Percentiles rank a stretch among this genome's conserved stretches.
These are phyloP conservation scores for Tuber melanosporum DNA, from an alignment of 495 filamentous ascomycete genomes.

Conservation along the genomic window DNA sequence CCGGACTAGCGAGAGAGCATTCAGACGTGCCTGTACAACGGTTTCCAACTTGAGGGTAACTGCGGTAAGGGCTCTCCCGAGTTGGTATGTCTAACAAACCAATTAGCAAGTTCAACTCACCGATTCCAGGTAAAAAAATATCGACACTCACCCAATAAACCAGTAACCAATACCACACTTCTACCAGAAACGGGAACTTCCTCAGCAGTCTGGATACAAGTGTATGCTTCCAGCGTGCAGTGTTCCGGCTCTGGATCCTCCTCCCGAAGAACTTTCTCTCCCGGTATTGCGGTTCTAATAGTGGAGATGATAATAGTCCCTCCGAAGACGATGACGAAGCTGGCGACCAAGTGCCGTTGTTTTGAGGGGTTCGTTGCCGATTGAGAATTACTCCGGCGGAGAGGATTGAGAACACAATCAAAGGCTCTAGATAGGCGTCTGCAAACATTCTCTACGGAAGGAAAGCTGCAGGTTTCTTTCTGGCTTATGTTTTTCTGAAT, in stretches of 20 bases:
- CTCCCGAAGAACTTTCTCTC: conserved; percentile 30
- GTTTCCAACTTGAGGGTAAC: conserved; percentile 55
- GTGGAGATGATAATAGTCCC: conserved; percentile 11
- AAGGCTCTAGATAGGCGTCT: conserved; percentile 32
- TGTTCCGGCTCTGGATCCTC: conserved; percentile 32
- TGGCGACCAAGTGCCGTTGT: conserved; percentile 22
- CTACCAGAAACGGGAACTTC: conserved; percentile 36
- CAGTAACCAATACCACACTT: conserved; percentile 39
- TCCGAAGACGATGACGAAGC: conserved; percentile 14
- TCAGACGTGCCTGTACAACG: conserved; percentile 52
- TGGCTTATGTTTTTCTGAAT: not conserved
- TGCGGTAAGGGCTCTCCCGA: conserved; percentile 58
- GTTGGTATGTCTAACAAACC: conserved; percentile 48
- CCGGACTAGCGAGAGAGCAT: conserved; percentile 54
- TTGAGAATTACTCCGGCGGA: conserved; percentile 32
- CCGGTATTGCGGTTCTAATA: conserved; percentile 23
- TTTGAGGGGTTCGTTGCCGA: conserved; percentile 22
- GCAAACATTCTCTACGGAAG: conserved; percentile 10
- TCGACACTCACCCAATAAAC: conserved; percentile 35
- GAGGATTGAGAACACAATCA: conserved; percentile 34
- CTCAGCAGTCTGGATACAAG: conserved; percentile 22
- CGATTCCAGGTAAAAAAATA: not conserved
- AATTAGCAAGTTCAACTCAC: not conserved
- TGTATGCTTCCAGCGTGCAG: conserved; percentile 26
- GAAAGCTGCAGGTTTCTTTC: not conserved